A percentile compares a stretch with the other conserved stretches of the same genome.
Conservation (phyloP, 306 rosid species). For the Spatholobus suberectus region DNA sequence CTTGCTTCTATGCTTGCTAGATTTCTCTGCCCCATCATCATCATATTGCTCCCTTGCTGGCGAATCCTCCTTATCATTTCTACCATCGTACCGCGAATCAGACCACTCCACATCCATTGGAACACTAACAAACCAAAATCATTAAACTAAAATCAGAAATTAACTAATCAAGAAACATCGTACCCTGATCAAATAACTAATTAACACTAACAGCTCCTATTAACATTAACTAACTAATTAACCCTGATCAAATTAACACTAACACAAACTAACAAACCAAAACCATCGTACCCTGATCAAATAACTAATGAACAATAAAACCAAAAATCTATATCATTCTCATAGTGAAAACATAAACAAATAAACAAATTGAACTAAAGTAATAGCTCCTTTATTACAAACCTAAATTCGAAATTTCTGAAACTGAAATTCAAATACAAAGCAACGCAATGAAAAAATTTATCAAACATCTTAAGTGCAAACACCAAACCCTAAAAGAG, state of each 20-base stretch:
- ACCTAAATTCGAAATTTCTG: conserved; percentile 2
- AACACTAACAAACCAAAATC: conserved; percentile 31
- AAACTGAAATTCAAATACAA: not conserved
- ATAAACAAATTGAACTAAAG: not conserved
- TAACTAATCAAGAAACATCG: not conserved
- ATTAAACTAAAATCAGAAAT: not conserved
- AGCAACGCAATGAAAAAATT: not conserved
- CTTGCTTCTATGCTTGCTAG: conserved; percentile 70
- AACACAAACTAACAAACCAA: not conserved
- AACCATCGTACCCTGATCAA: not conserved
- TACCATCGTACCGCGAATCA: conserved; percentile 58
- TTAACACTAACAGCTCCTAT: not conserved
- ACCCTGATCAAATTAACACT: not conserved
- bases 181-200: not conserved
- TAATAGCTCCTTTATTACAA: not conserved
- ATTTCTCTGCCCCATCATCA: conserved; percentile 60
- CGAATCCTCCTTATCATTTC: conserved; percentile 55
- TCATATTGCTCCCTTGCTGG: conserved; percentile 51
- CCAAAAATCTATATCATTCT: not conserved
- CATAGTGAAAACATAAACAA: not conserved
- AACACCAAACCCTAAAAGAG: not conserved
- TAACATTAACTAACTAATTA: not conserved
- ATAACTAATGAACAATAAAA: not conserved
- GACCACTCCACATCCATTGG: conserved; percentile 68
- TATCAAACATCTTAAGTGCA: not conserved